A percentile compares a stretch with the other conserved stretches of the same genome.
Evolutionary conservation across 1,139 yeast genomes (phyloP).

Genomic region (Scheffersomyces lignicola): DNA sequence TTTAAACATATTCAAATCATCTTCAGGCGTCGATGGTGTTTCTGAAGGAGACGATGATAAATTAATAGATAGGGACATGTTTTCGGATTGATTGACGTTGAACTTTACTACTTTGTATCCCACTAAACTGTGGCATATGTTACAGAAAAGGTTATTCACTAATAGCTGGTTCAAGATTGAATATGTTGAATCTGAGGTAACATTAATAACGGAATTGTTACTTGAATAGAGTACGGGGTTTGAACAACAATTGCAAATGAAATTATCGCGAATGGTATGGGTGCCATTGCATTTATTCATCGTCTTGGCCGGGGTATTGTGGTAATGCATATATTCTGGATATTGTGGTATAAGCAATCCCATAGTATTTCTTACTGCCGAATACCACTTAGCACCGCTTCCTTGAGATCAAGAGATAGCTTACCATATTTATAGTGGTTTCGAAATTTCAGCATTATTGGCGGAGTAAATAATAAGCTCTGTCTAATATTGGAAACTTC

Average conservation of each 20-base stretch:
- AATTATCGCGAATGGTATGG: conserved; percentile 5
- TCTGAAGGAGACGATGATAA: neutral
- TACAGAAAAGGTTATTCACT: conserved; percentile 14
- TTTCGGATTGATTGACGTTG: conserved; percentile 6
- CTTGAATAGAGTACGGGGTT: conserved; percentile 9
- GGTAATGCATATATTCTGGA: neutral
- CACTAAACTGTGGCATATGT: conserved; percentile 14
- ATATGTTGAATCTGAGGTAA: conserved; percentile 7
- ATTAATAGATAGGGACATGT: neutral
- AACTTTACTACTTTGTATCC: conserved; percentile 16
- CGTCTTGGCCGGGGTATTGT: neutral
- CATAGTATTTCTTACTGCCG: too few species aligned
- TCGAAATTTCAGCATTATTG: too few species aligned
- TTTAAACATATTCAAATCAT: conserved; percentile 11
- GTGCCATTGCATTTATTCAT: conserved; percentile 1
- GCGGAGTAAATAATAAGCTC: too few species aligned
- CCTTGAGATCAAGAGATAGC: too few species aligned
- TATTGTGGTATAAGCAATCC: conserved; percentile 1
- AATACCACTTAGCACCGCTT: too few species aligned
- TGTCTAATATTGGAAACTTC: too few species aligned
- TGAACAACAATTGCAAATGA: conserved; percentile 15
- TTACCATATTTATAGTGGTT: too few species aligned
- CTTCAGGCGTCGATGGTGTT: conserved; percentile 6
- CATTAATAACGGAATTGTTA: conserved; percentile 9
- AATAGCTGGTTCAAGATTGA: conserved; percentile 10